Base-by-base conservation (phyloP, 768 basidiomycete genomes). In the Cubamyces sp. region DNA sequence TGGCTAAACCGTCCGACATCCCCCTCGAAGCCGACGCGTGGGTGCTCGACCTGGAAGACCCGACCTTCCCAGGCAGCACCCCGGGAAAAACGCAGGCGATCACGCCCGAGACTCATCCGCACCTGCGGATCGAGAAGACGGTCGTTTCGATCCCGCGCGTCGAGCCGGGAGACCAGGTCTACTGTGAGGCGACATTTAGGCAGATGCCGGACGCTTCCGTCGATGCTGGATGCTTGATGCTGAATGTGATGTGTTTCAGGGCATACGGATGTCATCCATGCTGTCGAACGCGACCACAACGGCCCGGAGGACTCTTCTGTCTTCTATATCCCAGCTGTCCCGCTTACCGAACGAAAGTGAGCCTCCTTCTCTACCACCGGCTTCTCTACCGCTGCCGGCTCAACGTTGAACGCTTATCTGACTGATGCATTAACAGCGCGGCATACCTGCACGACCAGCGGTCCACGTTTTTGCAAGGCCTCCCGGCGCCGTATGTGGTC, bases 291-390 rank as follows among this genome's bases (percentile, higher is more conserved):
- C 49, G 80, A 84, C 60, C 86, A 89, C 71, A 79, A 73, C 1
- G 87, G 87, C 1, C 61, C 69, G 0, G 75, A 66, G 47, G 85
- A 86, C 64, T 87, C 87, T 30, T 82, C 84, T 58, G 90, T 91
- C 50, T 85, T 92, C 81, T 92, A 92, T 64, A 91, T 92, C 54
- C 85, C 87, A 2, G 84, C 90, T 4, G 84, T 87, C 2, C 90
- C 89, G 0, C 74, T 83, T 42, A 91, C 88, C 2, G 80, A 82
- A 4, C 75, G 78, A 62, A 90, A 70, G 68, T 72, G 23, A 49
- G 66, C 26, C 23, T 19, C 15, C 40, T 50, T 48, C 43, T 34
- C 45, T 48, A 34, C 51, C 16, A 12, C 37, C 19, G 16, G n/a
- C n/a, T n/a, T n/a, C n/a, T n/a, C n/a, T n/a, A n/a, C n/a, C n/a